Percentiles rank a stretch among this genome's conserved stretches.
Conservation (phyloP, 257 asterid genomes). For the Perilla frutescens region DNA sequence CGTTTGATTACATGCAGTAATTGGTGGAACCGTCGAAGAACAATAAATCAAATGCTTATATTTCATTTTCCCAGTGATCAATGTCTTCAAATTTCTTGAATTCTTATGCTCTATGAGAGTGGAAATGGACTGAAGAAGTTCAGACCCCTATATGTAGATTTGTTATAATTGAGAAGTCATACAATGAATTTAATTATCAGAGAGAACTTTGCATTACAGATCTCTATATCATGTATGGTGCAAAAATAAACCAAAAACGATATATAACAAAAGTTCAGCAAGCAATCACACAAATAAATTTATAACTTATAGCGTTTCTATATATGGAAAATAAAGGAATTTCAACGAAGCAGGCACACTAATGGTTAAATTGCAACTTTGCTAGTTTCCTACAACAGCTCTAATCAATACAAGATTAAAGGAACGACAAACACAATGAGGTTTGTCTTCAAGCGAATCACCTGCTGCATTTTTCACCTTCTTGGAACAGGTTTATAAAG, state of each 20-base stretch:
- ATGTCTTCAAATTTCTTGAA: neutral
- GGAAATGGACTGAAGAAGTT: neutral
- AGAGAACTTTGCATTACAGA: neutral
- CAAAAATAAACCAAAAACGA: too few species aligned
- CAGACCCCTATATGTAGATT: neutral
- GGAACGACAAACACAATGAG: neutral
- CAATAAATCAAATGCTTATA: neutral
- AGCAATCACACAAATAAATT: neutral
- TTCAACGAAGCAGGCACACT: conserved; percentile 20
- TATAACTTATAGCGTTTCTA: conserved; percentile 5
- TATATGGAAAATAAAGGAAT: conserved; percentile 24
- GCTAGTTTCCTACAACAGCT: conserved; percentile 27
- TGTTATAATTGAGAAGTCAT: neutral
- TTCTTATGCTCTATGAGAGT: neutral
- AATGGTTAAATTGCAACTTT: neutral
- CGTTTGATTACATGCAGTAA: neutral
- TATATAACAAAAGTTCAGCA: neutral
- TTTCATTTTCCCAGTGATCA: conserved; percentile 1
- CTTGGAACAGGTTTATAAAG: conserved; percentile 91
- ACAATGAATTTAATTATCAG: neutral
- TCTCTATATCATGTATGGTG: too few species aligned
- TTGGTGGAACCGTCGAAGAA: neutral
- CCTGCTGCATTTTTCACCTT: conserved; percentile 54
- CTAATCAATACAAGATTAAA: conserved; percentile 26
- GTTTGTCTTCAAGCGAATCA: conserved; percentile 33